These are phyloP conservation scores for Penicillium angulare DNA, from an alignment of 495 filamentous ascomycete genomes.

Conservation along the genomic window DNA sequence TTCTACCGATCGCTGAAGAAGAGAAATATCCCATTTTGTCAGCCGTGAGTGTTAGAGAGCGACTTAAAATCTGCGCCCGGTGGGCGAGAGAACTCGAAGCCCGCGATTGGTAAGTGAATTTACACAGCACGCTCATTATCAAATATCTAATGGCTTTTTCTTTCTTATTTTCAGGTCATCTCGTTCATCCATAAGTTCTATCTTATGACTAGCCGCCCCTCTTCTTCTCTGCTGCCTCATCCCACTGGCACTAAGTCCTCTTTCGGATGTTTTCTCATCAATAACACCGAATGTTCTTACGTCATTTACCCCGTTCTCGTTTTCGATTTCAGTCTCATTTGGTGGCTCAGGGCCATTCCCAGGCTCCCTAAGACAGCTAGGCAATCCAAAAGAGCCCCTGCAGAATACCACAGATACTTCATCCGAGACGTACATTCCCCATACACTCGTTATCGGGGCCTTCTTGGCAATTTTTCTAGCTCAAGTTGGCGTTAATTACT, in stretches of 20 bases:
- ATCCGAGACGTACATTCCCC: conserved; percentile 30
- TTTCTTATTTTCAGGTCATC: conserved; percentile 27
- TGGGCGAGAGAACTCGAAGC: conserved; percentile 76
- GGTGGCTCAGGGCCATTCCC: conserved; percentile 21
- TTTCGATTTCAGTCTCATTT: conserved; percentile 45
- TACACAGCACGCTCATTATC: conserved; percentile 14
- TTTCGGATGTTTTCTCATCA: conserved; percentile 19
- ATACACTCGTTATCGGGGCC: conserved; percentile 35
- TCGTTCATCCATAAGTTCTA: conserved; percentile 32
- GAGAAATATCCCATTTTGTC: conserved; percentile 75
- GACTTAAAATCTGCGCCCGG: conserved; percentile 71
- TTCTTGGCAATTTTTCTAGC: conserved; percentile 36
- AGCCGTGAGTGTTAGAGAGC: conserved; percentile 71
- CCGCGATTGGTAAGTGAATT: conserved; percentile 71
- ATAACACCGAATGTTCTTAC: conserved; percentile 29
- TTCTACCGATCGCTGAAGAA: conserved; percentile 71
- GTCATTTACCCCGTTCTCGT: conserved; percentile 33
- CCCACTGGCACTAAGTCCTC: conserved; percentile 23
- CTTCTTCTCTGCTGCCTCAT: conserved; percentile 40
- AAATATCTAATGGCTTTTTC: conserved; percentile 11
- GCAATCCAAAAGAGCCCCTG: background rate
- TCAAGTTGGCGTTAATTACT: conserved; percentile 33
- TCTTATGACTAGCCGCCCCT: conserved; percentile 54
- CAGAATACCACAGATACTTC: background rate
- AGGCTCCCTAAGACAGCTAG: conserved; percentile 5